Conservation (phyloP, 306 rosid genomes). For the Casuarina glauca region DNA sequence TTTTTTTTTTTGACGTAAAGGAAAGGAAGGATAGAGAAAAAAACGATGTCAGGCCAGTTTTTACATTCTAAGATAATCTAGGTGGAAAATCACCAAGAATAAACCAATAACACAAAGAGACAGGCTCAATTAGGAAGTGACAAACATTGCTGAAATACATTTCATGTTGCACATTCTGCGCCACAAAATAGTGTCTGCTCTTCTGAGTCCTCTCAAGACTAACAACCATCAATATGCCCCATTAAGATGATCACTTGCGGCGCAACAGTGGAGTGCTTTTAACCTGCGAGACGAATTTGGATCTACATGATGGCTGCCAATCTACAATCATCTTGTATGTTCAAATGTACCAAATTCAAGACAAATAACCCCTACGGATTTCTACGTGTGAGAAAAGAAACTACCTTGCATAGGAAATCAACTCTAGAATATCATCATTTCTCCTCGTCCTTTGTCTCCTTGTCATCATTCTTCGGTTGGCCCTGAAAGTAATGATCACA, state of each 20-base stretch:
- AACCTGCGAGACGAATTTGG: conserved; percentile 23
- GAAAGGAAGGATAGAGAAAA: not conserved
- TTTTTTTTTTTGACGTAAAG: too few relatives aligned
- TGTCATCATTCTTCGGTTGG: conserved; percentile 72
- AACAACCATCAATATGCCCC: conserved; percentile 7
- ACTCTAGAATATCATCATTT: conserved; percentile 41
- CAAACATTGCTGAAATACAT: conserved; percentile 18
- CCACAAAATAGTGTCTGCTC: not conserved
- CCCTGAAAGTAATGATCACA: conserved; percentile 28
- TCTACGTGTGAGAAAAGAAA: conserved; percentile 9
- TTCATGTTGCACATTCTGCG: conserved; percentile 9
- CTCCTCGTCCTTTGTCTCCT: conserved; percentile 62
- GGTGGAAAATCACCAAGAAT: not conserved
- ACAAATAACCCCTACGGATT: too few relatives aligned
- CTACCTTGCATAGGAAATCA: conserved; percentile 20
- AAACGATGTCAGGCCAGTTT: not conserved
- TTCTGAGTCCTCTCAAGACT: conserved; percentile 8
- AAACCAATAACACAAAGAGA: not conserved
- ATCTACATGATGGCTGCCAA: conserved; percentile 2
- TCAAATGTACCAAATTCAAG: too few relatives aligned
- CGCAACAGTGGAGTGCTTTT: conserved; percentile 7
- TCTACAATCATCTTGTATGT: not conserved
- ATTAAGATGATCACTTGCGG: not conserved
- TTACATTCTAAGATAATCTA: not conserved
- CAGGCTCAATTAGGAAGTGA: not conserved